Evolutionary conservation across 768 basidiomycete genomes (phyloP), one percentile per base, ranked within the genome.

Genomic region (Termitomyces sp.): DNA sequence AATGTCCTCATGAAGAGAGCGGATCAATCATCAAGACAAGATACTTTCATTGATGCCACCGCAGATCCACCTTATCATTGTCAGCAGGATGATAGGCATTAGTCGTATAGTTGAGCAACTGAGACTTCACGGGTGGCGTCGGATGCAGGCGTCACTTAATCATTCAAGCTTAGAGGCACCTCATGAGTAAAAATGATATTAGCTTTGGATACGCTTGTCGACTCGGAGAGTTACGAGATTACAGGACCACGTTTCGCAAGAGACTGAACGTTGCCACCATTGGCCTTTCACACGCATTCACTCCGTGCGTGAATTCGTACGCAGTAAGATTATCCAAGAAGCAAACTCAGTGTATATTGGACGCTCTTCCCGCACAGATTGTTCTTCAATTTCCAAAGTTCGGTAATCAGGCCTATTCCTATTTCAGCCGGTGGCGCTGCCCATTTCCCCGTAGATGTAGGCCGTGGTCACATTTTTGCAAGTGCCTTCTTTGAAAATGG

Each of bases 381-480:
- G 17, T 20, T 36, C 14, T 6, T 14, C 4, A 11, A 17, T n/a
- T 4, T 45, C 32, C 17, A 17, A 17, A 9, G 17, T n/a, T 36
- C 6, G 2, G n/a, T 20, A 20, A 25, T 25, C 25, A 25, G 25
- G 25, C 25, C 25, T 25, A 25, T 25, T 25, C 31, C 10, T 34
- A 45, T 31, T 40, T 37, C 29, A 38, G 25, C 34, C 34, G 17
- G 60, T 60, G 60, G 60, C 60, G 60, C 60, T 53, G 45, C 43
- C 45, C 12, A 31, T 60, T 47, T 56, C n/a, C 36, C 36, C 36
- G 40, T 43, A 49, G 32, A n/a, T 42, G n/a, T 14, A 46, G 25
- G 32, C 43, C 17, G 25, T 10, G 36, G 36, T 25, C 52, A 11
- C 47, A 48, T 38, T 37, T 40, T 31, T 49, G 7, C 14, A 38